Conservation (phyloP, 1,284 basidiomycete genomes). For the Microbotryum intermedium region DNA sequence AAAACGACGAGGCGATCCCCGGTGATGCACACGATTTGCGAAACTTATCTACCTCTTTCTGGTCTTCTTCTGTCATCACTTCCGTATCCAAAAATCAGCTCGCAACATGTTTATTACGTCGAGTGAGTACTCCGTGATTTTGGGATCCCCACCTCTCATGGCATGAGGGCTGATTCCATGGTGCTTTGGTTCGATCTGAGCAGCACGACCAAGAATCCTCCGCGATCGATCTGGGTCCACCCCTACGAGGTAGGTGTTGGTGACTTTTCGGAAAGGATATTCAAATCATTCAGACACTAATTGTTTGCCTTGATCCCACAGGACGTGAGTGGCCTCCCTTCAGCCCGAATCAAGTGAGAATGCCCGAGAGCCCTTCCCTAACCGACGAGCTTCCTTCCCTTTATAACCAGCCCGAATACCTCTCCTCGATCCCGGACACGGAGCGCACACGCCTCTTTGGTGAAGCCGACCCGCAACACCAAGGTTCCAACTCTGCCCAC, state of each 20-base stretch:
- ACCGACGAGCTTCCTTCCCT: not conserved
- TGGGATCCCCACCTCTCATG: no score
- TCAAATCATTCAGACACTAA: no score
- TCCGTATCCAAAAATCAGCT: no score
- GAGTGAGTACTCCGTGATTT: not conserved
- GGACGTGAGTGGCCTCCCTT: slow-evolving; percentile 6
- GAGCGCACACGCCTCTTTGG: not conserved
- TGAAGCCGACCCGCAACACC: not conserved
- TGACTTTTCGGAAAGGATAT: no score
- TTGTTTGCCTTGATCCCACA: no score
- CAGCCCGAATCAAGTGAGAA: not conserved
- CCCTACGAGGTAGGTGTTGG: slow-evolving; percentile 34
- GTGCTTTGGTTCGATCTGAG: no score
- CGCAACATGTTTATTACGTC: slow-evolving; percentile 23
- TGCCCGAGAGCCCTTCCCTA: no score
- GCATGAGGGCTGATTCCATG: no score
- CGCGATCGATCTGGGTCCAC: slow-evolving; percentile 38
- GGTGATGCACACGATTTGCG: no score
- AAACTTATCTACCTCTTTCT: no score
- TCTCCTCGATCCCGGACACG: not conserved
- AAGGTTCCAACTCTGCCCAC: not conserved
- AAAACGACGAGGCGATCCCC: no score
- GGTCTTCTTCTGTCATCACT: not conserved
- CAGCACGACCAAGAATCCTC: slow-evolving; percentile 33
- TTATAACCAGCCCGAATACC: not conserved